Evolutionary conservation across 805 yeast genomes (phyloP), one percentile per base, ranked within the genome.

Genomic region (Teunomyces tritomae): DNA sequence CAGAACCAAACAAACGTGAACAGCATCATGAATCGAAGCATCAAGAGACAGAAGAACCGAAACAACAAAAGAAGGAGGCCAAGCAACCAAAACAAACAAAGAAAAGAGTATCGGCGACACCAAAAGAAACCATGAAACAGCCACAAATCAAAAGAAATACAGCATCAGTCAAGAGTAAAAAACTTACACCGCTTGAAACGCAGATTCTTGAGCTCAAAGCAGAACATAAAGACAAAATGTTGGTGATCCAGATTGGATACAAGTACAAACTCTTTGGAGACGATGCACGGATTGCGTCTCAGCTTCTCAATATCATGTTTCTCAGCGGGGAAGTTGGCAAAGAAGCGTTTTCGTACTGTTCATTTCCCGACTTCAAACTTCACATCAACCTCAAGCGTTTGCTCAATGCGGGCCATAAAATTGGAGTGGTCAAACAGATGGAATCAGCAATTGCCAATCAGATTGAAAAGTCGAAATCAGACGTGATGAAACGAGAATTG

Each of bases 221-320:
- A 5, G 57, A 65, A 1, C 69, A 92, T 59, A 59, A 59, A 44
- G 96, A 89, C 54, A 87, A 87, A 45, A 55, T 94, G 1, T 69
- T 94, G 7, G 83, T 94, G 0, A 76, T 92, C 24, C 94, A 94
- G 62, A 95, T 88, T 2, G 99, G 99, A 0, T 94, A 92, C 68
- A 90, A 89, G 64, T 94, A 83, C 68, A 88, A 87, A 58, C 84
- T 91, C 51, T 89, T 81, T 62, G 96, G 96, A 0, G 77, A 83
- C 46, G 97, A 92, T 66, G 97, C 98, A 0, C 74, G 72, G 10
- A 68, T 70, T 4, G 96, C 85, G 0, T 77, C 95, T 9, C 68
- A 74, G 42, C 74, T 85, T 9, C 64, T 90, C 29, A 83, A 85
- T 50, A 85, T 88, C 36, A 83, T 83, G 81, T 71, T 85, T 17